Evolutionary conservation across 306 rosid species (phyloP).

Genomic region (Ammopiptanthus mongolicus): DNA sequence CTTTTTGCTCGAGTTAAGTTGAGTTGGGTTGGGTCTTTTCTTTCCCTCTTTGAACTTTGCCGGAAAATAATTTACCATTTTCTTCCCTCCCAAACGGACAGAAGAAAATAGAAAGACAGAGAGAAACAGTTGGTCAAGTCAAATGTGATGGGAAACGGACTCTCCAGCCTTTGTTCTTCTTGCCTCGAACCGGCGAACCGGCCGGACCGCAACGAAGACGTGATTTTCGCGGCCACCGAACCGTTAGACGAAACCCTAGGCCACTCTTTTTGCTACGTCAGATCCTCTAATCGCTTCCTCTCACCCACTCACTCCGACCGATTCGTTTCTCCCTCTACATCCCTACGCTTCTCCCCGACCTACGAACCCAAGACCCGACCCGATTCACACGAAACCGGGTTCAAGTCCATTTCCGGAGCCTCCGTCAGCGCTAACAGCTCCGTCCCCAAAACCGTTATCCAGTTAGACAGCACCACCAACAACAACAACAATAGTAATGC

Average conservation of each 20-base stretch:
- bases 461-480: conserved; percentile 36
- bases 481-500: not conserved
- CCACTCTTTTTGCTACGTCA: conserved; percentile 91
- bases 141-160: conserved; percentile 96
- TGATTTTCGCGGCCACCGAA: conserved; percentile 47
- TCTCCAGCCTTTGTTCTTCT: conserved; percentile 63
- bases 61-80: conserved; percentile 36
- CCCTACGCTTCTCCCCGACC: conserved; percentile 85
- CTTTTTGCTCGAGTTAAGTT: not conserved
- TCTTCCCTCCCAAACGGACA: conserved; percentile 34
- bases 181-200: conserved; percentile 56
- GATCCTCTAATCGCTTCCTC: conserved; percentile 79
- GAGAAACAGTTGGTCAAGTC: conserved; percentile 24
- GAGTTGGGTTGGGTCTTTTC: not conserved
- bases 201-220: conserved; percentile 32
- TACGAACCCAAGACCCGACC: conserved; percentile 49
- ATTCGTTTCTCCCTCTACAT: conserved; percentile 68
- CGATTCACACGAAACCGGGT: conserved; percentile 61
- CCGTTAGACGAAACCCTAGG: conserved; percentile 96
- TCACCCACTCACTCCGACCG: conserved; percentile 85
- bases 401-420: conserved; percentile 91
- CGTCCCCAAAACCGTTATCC: conserved; percentile 72
- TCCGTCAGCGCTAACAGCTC: conserved; percentile 91
- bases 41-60: conserved; percentile 19
- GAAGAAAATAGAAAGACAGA: too few species aligned